Evolutionary conservation across 805 yeast genomes (phyloP).

Genomic region (Ogataea pini): DNA sequence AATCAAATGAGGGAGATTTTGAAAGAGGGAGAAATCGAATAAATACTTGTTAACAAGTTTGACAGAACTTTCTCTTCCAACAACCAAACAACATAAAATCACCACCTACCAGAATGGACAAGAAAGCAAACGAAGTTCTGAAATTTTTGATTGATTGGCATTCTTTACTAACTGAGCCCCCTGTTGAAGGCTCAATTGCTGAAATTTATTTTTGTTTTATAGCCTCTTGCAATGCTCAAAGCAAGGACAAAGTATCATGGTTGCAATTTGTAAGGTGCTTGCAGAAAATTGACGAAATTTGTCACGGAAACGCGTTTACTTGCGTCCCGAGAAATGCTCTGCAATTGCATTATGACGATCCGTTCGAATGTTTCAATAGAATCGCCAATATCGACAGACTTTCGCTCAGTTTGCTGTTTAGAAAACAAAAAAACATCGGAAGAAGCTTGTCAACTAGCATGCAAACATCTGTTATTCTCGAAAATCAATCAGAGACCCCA

Average conservation of each 20-base stretch:
- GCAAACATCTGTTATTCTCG: background rate
- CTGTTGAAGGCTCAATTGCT: conserved; percentile 33
- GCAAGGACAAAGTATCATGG: conserved; percentile 38
- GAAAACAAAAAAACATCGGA: conserved; percentile 14
- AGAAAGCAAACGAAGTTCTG: conserved; percentile 32
- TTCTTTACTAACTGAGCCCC: conserved; percentile 30
- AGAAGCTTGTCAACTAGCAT: background rate
- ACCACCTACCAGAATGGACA: conserved; percentile 25
- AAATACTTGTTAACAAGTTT: background rate
- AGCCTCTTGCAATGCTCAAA: conserved; percentile 31
- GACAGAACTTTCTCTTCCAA: background rate
- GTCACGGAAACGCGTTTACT: conserved; percentile 23
- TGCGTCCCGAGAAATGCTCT: conserved; percentile 31
- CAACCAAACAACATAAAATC: too few species aligned
- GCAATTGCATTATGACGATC: conserved; percentile 26
- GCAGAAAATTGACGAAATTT: conserved; percentile 25
- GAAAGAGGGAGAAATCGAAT: conserved; percentile 13
- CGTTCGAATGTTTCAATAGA: conserved; percentile 30
- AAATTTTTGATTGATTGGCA: conserved; percentile 36
- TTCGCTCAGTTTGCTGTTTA: conserved; percentile 26
- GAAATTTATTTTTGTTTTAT: conserved; percentile 36
- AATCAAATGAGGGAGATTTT: conserved; percentile 13
- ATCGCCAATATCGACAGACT: conserved; percentile 31
- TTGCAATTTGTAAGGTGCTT: conserved; percentile 34
- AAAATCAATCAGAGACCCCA: conserved; percentile 1